Evolutionary conservation across 1,284 basidiomycete species (phyloP), one percentile per base, ranked within the genome.

Genomic region (Irpex rosettiformis): DNA sequence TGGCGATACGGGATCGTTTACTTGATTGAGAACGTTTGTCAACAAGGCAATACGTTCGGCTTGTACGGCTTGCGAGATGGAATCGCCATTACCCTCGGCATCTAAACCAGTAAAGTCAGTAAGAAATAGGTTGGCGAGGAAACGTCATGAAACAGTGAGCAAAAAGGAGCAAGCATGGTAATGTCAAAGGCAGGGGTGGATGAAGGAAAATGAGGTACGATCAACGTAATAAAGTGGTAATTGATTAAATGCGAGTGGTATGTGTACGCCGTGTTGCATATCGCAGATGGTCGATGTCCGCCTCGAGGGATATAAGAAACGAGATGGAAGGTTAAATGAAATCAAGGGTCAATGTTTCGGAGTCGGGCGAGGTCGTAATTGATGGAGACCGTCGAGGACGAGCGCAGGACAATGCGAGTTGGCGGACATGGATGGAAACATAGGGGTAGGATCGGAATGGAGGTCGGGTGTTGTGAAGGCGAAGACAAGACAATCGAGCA

Each of bases 71-170:
- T 86, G 80, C 48, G 88, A 89, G 64, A 92, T 89, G 3, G 89
- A 91, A 70, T 92, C 89, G 4, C 89, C 89, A 66, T 92, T 91
- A 1, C 89, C 89, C 69, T 92, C 89, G 4, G 89, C 89, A 65
- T 91, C 89, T 90, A 67, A 11, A 43, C 10, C 10, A n/a, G 10
- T 11, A 42, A 43, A 37, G 30, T 30, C 21, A 16, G 4, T 25
- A 13, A 21, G 11, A 11, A 21, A 25, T 52, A 21, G 21, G 10
- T 13, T 6, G 45, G 24, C 16, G 48, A 51, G 4, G 3, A n/a
- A 18, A 51, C 4, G 4, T 25, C 43, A 51, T 27, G 48, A 51
- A 25, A 28, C 25, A 13, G 11, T 8, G 11, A 51, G 24, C 16
- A 13, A n/a, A 47, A 51, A 18, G 21, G 13, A n/a, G 11, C 4